Percentiles rank a stretch among this genome's conserved stretches.
These are phyloP conservation scores for Mycena venus DNA, from an alignment of 768 basidiomycete species.

Conservation along the genomic window DNA sequence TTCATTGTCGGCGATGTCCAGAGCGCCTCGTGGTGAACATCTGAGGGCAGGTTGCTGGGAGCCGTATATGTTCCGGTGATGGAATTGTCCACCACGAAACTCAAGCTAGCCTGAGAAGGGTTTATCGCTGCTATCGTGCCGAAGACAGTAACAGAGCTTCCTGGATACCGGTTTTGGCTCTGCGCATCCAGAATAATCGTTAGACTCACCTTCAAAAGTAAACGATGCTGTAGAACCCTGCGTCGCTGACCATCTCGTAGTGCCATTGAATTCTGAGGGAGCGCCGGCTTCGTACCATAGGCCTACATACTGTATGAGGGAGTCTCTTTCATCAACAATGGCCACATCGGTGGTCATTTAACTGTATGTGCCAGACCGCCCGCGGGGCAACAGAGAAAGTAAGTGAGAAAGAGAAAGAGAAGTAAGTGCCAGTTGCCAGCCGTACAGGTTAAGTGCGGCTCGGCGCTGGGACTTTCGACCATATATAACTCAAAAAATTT, in stretches of 20 bases:
- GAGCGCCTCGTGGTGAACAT: conserved; percentile 6
- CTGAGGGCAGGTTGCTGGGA: not conserved
- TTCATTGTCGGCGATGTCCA: not conserved
- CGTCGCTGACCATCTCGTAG: not conserved
- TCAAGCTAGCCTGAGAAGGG: not conserved
- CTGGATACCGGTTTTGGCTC: not conserved
- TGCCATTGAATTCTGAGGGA: not conserved
- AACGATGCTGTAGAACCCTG: conserved; percentile 15
- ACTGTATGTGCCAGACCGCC: too few relatives aligned
- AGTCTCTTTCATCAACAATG: conserved; percentile 11
- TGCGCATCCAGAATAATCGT: too few relatives aligned
- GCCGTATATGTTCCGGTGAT: not conserved
- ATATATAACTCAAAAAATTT: too few relatives aligned
- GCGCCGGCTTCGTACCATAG: not conserved
- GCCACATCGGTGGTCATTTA: conserved; percentile 46
- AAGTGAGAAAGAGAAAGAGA: too few relatives aligned
- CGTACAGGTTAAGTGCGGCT: too few relatives aligned
- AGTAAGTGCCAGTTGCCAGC: too few relatives aligned
- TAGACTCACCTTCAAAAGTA: conserved; percentile 12
- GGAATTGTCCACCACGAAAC: conserved; percentile 7
- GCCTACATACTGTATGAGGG: conserved; percentile 1
- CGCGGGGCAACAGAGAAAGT: too few relatives aligned
- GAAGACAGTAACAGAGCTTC: conserved; percentile 6
- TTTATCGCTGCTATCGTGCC: not conserved
- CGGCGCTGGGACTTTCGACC: too few relatives aligned